These are phyloP conservation scores for Suillus plorans DNA, from an alignment of 768 basidiomycete genomes.

Conservation along the genomic window DNA sequence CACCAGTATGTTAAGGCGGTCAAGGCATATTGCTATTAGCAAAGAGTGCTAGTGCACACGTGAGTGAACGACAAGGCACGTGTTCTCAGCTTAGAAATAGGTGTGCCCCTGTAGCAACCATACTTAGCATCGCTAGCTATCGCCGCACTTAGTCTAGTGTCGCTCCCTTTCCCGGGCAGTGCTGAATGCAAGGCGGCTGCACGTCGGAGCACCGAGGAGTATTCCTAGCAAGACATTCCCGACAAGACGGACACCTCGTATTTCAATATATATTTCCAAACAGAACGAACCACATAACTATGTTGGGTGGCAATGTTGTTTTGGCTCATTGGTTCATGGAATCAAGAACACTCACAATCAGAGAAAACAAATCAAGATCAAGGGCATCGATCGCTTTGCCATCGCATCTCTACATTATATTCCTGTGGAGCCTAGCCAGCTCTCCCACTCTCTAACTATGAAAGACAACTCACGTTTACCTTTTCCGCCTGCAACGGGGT, in stretches of 20 bases:
- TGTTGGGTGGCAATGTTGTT: not conserved
- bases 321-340: not conserved
- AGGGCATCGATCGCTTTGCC: not conserved
- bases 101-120: not conserved
- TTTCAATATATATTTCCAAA: not conserved
- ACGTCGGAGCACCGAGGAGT: not conserved
- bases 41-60: not conserved
- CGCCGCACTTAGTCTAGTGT: not conserved
- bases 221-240: not conserved
- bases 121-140: not conserved
- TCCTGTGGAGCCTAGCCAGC: slow-evolving; percentile 23
- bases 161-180: not conserved
- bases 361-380: not conserved
- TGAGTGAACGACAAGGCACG: not conserved
- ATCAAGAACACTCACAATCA: not conserved
- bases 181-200: not conserved
- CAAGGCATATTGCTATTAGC: no score
- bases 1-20: not conserved
- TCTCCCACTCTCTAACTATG: slow-evolving; percentile 26
- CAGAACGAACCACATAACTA: not conserved
- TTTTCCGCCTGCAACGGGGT: not conserved
- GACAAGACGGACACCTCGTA: not conserved
- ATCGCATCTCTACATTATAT: slow-evolving; percentile 1
- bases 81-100: not conserved
- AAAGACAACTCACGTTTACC: slow-evolving; percentile 8